Evolutionary conservation across 805 yeast genomes (phyloP), one percentile per base, ranked within the genome.

Genomic region (Priceomyces melissophilus): DNA sequence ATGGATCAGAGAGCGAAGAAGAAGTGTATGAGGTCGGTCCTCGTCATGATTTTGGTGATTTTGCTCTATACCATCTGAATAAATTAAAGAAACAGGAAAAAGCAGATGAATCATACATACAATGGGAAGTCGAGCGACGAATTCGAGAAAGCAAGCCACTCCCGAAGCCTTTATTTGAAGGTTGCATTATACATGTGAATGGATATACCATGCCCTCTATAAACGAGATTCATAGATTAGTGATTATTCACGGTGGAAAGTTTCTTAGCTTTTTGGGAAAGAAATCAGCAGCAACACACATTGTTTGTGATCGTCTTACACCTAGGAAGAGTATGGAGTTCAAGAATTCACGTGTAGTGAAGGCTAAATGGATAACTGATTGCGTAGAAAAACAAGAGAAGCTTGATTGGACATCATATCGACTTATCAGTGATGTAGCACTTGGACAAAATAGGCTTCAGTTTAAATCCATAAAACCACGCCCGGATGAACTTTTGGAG

Each of bases 171-270:
- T 66, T 90, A 1, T 89, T 91, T 55, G 53, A 65, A 29, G 79
- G 74, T 1, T 86, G 90, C 56, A 61, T 69, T 1, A 71, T 91
- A 3, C 81, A 84, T 58, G 88, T 91, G n/a, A 90, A 89, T 53
- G 99, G 99, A 1, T 80, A 84, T 53, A 91, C 98, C 0, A 65
- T 63, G 2, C 98, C 98, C 0, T 79, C 90, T n/a, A 75, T 88
- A 11, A 64, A 76, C 32, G 83, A 79, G 44, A 63, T 93, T 25
- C 91, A 86, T 52, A 75, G 81, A 41, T 51, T 87, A 49, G 81
- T 91, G 2, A 77, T 86, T 2, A 49, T 79, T 8, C 76, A 90
- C 60, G 97, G 98, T 1, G 99, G 99, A 0, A 71, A 65, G 38
- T 87, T 85, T 46, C 55, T 83, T 15, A 84, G 83, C 46, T 81